These are phyloP conservation scores for Podospora didyma DNA, from an alignment of 495 filamentous ascomycete species.

Conservation along the genomic window DNA sequence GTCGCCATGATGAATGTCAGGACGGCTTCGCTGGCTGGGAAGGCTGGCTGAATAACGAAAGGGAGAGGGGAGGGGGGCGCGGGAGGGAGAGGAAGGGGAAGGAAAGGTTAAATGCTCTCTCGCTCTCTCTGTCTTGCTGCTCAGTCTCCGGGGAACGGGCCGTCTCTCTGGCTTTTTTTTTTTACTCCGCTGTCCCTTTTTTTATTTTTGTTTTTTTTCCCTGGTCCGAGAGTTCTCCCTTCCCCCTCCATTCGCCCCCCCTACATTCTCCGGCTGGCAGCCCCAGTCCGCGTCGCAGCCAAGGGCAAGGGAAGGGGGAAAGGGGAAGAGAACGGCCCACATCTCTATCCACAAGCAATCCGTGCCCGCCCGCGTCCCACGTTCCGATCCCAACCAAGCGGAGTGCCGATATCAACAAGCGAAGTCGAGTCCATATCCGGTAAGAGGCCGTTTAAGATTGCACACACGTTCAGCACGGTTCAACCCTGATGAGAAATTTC, in stretches of 20 bases:
- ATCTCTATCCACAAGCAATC: not conserved
- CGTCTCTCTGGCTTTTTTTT: not conserved
- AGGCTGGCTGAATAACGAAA: not conserved
- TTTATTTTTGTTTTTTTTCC: not conserved
- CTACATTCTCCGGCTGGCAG: not conserved
- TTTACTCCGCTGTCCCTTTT: not conserved
- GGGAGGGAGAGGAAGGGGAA: not conserved
- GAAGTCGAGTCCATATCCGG: not conserved
- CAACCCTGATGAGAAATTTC: not conserved
- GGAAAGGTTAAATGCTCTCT: not conserved
- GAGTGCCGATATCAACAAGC: slow-evolving; percentile 6
- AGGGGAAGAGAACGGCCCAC: too few species aligned
- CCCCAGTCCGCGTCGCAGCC: not conserved
- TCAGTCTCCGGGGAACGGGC: not conserved
- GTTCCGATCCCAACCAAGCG: slow-evolving; percentile 5
- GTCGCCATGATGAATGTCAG: slow-evolving; percentile 4
- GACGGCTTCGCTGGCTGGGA: too few species aligned
- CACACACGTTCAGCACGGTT: not conserved
- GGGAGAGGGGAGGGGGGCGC: not conserved
- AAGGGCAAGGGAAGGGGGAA: not conserved
- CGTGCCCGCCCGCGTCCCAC: not conserved
- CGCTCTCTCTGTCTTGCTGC: too few species aligned
- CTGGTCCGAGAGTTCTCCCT: not conserved
- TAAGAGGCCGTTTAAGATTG: slow-evolving; percentile 1
- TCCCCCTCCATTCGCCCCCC: not conserved